phyloP scores from a whole-genome alignment of 2,329 filamentous ascomycete species.

The Cladosporium austrohemisphaericum region DNA sequence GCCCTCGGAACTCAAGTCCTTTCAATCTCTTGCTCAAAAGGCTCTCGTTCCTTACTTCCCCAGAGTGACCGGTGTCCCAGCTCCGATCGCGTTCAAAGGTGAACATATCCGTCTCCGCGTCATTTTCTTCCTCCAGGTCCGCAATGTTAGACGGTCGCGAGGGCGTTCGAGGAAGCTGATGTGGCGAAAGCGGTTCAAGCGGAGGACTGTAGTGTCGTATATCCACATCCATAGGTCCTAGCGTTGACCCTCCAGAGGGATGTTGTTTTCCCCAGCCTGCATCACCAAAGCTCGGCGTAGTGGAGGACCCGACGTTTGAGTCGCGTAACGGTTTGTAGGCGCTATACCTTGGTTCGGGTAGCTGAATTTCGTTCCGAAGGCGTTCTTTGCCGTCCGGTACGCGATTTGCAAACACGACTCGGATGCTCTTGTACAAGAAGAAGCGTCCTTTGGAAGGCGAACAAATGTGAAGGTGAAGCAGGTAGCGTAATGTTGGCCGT shows the following conservation, averaged over 20 bases:
- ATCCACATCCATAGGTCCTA: slow-evolving; percentile 7
- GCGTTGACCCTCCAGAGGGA: too few species aligned
- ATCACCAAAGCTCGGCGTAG: slow-evolving; percentile 12
- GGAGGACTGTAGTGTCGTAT: slow-evolving; percentile 27
- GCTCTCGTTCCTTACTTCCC: slow-evolving; percentile 50
- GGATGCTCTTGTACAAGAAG: slow-evolving; percentile 86
- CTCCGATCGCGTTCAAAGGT: slow-evolving; percentile 28
- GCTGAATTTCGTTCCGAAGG: slow-evolving; percentile 81
- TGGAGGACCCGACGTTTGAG: slow-evolving; percentile 25
- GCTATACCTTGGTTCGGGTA: slow-evolving; percentile 82
- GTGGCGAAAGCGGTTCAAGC: slow-evolving; percentile 27
- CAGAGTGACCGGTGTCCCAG: slow-evolving; percentile 47
- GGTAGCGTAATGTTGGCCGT: slow-evolving; percentile 77
- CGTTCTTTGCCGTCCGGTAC: slow-evolving; percentile 95
- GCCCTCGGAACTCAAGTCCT: slow-evolving; percentile 46
- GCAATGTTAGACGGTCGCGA: slow-evolving; percentile 19
- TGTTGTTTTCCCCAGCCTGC: background rate
- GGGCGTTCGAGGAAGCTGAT: slow-evolving; percentile 18
- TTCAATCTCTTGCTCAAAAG: slow-evolving; percentile 66
- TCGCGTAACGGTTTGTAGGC: slow-evolving; percentile 68
- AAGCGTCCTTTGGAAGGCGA: slow-evolving; percentile 77
- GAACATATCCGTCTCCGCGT: slow-evolving; percentile 24
- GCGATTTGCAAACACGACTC: slow-evolving; percentile 93
- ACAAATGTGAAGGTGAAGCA: slow-evolving; percentile 91
- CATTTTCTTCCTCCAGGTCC: slow-evolving; percentile 18